phyloP scores from a whole-genome alignment of 78 protist genomes.

The Chrysochromulina parva region DNA sequence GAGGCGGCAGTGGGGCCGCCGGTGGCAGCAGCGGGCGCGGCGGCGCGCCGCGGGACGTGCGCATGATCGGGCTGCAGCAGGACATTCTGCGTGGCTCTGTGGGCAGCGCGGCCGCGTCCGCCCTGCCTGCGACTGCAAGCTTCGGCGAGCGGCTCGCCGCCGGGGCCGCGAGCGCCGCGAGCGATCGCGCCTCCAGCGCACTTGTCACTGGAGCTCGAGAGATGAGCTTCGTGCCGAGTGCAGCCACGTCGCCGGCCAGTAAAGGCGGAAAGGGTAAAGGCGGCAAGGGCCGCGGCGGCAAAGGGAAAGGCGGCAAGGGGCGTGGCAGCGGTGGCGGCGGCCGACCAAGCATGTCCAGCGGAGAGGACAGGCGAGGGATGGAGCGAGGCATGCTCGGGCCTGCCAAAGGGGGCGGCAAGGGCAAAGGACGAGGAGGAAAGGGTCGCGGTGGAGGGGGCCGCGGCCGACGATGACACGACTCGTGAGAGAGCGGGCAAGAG shows the following conservation, averaged over 20 bases:
- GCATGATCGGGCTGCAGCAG: neutral
- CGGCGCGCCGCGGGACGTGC: too few species aligned
- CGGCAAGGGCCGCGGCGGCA: neutral
- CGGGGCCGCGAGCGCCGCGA: neutral
- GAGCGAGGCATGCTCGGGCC: too few species aligned
- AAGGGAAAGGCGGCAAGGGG: neutral
- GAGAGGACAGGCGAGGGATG: too few species aligned
- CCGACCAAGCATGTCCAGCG: too few species aligned
- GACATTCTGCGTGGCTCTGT: neutral
- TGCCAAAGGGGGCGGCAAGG: neutral
- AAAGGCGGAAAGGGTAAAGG: neutral
- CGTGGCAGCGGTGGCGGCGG: too few species aligned
- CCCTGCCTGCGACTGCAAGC: neutral
- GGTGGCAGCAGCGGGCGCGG: neutral
- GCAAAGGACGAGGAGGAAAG: neutral
- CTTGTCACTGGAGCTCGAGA: neutral
- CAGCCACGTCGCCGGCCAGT: neutral
- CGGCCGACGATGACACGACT: too few species aligned
- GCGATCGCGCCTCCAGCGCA: too few species aligned
- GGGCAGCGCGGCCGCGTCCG: neutral
- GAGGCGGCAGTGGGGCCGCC: neutral
- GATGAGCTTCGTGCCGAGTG: neutral
- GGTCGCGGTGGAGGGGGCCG: neutral
- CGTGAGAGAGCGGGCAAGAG: too few species aligned
- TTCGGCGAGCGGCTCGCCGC: neutral